phyloP scores from a whole-genome alignment of 2,329 filamentous ascomycete genomes.

The Fusarium sp. region DNA sequence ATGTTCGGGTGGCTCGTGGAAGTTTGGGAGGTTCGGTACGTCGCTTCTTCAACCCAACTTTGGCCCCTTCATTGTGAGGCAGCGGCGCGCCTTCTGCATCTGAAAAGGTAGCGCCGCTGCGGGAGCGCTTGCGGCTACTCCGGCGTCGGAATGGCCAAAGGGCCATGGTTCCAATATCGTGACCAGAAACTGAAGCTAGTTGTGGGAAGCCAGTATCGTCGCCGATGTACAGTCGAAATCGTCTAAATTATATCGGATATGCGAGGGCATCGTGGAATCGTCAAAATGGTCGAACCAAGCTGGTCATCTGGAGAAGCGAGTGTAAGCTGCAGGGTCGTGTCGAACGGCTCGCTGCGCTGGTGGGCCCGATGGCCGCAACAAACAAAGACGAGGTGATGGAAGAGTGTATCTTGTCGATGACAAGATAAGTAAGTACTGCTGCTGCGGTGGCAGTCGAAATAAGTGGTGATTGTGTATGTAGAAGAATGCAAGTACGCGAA shows the following conservation, averaged over 20 bases:
- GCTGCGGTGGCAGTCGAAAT: conserved; percentile 35
- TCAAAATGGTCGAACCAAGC: conserved; percentile 43
- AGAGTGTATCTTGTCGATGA: conserved; percentile 30
- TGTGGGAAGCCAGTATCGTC: conserved; percentile 40
- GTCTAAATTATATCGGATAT: conserved; percentile 45
- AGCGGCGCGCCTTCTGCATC: conserved; percentile 61
- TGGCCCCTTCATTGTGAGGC: conserved; percentile 53
- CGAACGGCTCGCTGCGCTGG: conserved; percentile 44
- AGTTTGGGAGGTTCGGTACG: conserved; percentile 62
- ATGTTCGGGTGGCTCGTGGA: conserved; percentile 62
- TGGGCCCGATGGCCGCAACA: conserved; percentile 33
- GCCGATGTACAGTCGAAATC: conserved; percentile 42
- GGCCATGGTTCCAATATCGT: conserved; percentile 67
- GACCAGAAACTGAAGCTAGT: conserved; percentile 42
- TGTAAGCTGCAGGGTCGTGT: conserved; percentile 39
- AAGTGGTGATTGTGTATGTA: conserved; percentile 43
- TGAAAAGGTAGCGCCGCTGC: conserved; percentile 65
- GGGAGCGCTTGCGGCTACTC: conserved; percentile 72
- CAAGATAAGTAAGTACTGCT: conserved; percentile 28
- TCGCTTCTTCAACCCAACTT: conserved; percentile 55
- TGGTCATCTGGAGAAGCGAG: conserved; percentile 44
- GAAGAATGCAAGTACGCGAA: conserved; percentile 45
- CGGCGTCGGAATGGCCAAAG: conserved; percentile 86
- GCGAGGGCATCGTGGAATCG: conserved; percentile 49
- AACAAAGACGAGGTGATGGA: conserved; percentile 28